phyloP scores from a whole-genome alignment of 257 asterid species.

The Penstemon newberryi region DNA sequence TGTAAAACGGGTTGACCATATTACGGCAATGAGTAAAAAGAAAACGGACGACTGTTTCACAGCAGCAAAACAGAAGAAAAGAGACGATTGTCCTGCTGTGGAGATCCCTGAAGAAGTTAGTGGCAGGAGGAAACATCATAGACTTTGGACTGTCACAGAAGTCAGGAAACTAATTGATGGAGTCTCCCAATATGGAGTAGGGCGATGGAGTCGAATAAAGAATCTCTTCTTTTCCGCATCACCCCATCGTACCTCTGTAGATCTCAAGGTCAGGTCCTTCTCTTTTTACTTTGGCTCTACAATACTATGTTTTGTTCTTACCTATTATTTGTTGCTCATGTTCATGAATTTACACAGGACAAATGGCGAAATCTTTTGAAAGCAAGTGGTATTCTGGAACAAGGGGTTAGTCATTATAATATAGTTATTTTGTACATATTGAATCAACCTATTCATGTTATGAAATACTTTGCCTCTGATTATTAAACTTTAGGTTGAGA shows the following conservation, averaged over 20 bases:
- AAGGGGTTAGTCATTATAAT: constrained; percentile 39
- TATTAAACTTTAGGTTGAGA: too few relatives aligned
- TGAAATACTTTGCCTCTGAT: too few relatives aligned
- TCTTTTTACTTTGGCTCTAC: background rate
- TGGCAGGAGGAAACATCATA: constrained; percentile 80
- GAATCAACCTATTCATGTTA: too few relatives aligned
- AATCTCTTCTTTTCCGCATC: constrained; percentile 72
- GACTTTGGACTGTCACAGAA: constrained; percentile 83
- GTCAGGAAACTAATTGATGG: constrained; percentile 82
- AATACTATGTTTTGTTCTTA: background rate
- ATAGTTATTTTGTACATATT: too few relatives aligned
- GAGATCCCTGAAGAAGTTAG: constrained; percentile 45
- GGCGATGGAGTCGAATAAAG: constrained; percentile 92
- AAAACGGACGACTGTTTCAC: constrained; percentile 16
- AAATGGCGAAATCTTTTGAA: constrained; percentile 98
- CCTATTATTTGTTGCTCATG: constrained; percentile 17
- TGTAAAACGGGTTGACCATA: constrained; percentile 25
- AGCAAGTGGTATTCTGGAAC: constrained; percentile 71
- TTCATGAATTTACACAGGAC: constrained; percentile 52
- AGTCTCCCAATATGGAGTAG: constrained; percentile 86
- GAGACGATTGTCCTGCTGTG: constrained; percentile 19
- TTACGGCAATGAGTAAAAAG: constrained; percentile 18
- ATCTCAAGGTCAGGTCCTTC: constrained; percentile 67
- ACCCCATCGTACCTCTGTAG: constrained; percentile 85
- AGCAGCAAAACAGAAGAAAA: constrained; percentile 11